Evolutionary conservation across 441 rosid genomes (phyloP).

Genomic region (Raphanus hybrid): DNA sequence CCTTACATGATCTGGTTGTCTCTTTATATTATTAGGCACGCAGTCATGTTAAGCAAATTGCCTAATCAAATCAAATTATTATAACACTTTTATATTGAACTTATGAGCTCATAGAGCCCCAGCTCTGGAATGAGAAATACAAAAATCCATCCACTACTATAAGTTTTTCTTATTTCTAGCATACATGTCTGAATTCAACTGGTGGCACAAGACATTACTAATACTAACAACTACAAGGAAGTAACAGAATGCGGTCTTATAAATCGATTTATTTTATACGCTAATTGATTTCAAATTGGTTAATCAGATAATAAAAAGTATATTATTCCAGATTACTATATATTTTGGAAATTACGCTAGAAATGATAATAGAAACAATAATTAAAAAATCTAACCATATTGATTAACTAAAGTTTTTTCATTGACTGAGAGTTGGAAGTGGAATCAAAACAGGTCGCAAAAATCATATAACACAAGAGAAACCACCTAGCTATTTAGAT

Average conservation of each 20-base stretch:
- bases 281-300: not conserved
- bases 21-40: not conserved
- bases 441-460: constrained; percentile 15
- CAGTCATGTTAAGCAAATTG: not conserved
- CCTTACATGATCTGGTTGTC: constrained; percentile 9
- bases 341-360: not conserved
- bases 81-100: not conserved
- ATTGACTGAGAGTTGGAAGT: not conserved
- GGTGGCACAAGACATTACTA: not conserved
- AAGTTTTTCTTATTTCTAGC: not conserved
- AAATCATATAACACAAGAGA: constrained; percentile 7
- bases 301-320: not conserved
- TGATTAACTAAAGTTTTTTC: not conserved
- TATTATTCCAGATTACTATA: not conserved
- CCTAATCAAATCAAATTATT: not conserved
- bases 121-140: not conserved
- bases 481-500: not conserved
- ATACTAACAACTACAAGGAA: not conserved
- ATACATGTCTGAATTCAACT: not conserved
- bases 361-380: not conserved
- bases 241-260: not conserved
- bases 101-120: not conserved
- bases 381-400: not conserved
- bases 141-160: not conserved
- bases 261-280: not conserved